Evolutionary conservation across 116 monocot species (phyloP), one percentile per base, ranked within the genome.

Genomic region (Phalaenopsis hybrid): DNA sequence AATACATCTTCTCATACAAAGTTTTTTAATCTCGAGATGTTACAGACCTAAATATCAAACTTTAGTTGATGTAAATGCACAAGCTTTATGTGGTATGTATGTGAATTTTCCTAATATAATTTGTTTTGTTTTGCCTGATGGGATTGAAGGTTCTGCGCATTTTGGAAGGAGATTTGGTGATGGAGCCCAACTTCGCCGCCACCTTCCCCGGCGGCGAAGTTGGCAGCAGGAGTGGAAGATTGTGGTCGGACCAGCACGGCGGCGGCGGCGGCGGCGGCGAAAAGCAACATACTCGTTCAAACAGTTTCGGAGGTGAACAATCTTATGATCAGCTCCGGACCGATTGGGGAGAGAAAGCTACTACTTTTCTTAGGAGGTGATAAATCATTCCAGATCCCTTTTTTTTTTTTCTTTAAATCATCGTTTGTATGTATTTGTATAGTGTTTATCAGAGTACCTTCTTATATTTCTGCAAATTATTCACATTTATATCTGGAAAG

Each of bases 151-250:
- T 96, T 76, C 89, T 96, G 6, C 81, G 94, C 12, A 93, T 93
- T 74, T 75, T 96, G 83, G 96, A 93, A 41, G 96, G 96, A 9
- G 88, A 90, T 80, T 68, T 85, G 75, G 70, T 90, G 3, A 79
- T 88, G 85, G 93, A 89, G 31, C 70, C 87, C 0, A 85, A 75
- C 75, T 87, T 69, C 57, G 57, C 69, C 20, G 83, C 83, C 21
- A n/a, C n/a, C n/a, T 80, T 87, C 9, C 81, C 84, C 10, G 83
- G 79, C 44, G 67, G 81, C 20, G 90, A 87, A 18, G n/a, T 28
- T 45, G 91, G 91, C 31, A 88, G 68, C 68, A 72, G 85, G 72
- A 89, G 86, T 46, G 77, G 88, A 18, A 63, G 87, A 55, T 59
- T 87, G 46, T 75, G 78, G 46, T 44, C 81, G 3, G 90, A 87